Conservation (phyloP, 352 stramenopile species). For the Phytophthora pinifolia region DNA sequence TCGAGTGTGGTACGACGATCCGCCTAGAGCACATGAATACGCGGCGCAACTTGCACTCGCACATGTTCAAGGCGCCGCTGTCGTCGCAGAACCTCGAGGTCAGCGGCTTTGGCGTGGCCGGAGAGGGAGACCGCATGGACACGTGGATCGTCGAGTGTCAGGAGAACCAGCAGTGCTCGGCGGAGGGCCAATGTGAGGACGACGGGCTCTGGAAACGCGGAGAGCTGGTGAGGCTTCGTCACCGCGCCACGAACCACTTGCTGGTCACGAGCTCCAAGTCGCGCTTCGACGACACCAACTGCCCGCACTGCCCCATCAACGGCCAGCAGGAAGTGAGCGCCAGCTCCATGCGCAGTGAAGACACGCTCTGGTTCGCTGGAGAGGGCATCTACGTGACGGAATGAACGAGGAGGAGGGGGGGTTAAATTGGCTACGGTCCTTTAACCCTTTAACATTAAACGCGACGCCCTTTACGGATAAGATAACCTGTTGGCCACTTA, state of each 20-base stretch:
- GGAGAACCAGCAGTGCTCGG: conserved; percentile 73
- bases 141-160: conserved; percentile 79
- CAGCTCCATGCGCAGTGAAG: conserved; percentile 41
- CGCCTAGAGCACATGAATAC: conserved; percentile 78
- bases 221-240: conserved; percentile 70
- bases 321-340: conserved; percentile 85
- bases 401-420: conserved; percentile 15
- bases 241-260: conserved; percentile 48
- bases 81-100: conserved; percentile 65
- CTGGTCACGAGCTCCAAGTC: conserved; percentile 47
- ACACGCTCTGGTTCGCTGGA: conserved; percentile 75
- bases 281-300: conserved; percentile 83
- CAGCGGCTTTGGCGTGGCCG: conserved; percentile 78
- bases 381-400: conserved; percentile 83
- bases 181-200: conserved; percentile 64
- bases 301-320: conserved; percentile 80
- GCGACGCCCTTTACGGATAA: conserved; percentile 3
- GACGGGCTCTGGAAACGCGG: conserved; percentile 76
- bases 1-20: conserved; percentile 64
- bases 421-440: conserved; percentile 17
- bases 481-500: background rate
- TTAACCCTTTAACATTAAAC: conserved; percentile 38
- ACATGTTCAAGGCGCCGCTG: conserved; percentile 70
- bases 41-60: conserved; percentile 79
- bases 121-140: conserved; percentile 70